Conservation (phyloP, 139 green algal species). For the Klebsormidium nitens region DNA sequence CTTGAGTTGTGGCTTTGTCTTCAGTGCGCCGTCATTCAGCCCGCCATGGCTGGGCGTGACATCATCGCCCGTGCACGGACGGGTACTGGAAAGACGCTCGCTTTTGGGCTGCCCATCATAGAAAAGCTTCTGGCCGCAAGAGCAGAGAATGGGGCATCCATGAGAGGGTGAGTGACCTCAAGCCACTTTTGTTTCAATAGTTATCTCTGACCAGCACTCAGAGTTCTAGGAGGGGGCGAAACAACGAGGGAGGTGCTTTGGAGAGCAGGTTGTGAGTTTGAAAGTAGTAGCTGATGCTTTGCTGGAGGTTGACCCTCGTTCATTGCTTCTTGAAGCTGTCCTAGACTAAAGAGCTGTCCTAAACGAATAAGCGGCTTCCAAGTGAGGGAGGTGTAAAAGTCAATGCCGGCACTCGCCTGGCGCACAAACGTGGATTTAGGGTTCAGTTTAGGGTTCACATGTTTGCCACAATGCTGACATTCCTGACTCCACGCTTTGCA, state of each 20-base stretch:
- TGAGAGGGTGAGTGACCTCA: no score
- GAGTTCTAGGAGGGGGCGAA: no score
- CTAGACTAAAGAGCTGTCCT: no score
- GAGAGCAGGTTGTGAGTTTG: no score
- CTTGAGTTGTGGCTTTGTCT: neutral
- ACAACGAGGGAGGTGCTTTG: no score
- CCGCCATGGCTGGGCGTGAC: conserved; percentile 72
- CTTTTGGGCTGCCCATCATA: conserved; percentile 94
- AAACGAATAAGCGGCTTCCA: no score
- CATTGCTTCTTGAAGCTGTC: no score
- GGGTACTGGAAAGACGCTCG: conserved; percentile 95
- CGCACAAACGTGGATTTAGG: neutral
- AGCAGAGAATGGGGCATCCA: neutral
- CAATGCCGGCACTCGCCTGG: neutral
- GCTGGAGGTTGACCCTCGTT: no score
- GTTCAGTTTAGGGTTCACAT: conserved; percentile 5
- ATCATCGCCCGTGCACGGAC: conserved; percentile 90
- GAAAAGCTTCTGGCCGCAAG: conserved; percentile 73
- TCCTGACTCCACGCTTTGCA: conserved; percentile 5
- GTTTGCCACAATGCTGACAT: neutral
- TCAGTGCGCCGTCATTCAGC: conserved; percentile 60
- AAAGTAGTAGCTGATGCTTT: no score
- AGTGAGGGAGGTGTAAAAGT: no score
- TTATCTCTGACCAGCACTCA: no score
- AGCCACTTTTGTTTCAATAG: no score